Base-by-base conservation (phyloP, 257 asterid species). In the Nemophila menziesii region DNA sequence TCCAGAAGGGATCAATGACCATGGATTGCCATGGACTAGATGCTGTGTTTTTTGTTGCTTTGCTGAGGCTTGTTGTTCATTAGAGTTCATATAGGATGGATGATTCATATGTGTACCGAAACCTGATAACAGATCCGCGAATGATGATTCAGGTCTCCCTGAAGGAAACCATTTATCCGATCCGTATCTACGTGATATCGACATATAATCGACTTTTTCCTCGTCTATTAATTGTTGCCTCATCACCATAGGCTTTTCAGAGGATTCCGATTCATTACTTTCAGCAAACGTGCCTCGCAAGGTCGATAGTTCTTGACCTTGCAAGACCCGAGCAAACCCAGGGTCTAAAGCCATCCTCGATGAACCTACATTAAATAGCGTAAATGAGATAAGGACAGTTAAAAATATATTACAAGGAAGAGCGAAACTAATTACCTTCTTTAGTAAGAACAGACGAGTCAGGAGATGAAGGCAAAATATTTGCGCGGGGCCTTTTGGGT, bases 281-380 rank as follows among this genome's bases (percentile, higher is more conserved):
- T 84, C 95, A 0, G 69, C 68, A 63, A 75, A 57, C 39, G 77
- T 43, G 36, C 82, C 79, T 72, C 92, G 68, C 77, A 80, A 71
- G 82, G 92, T 72, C 72, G 73, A 64, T 26, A 58, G 52, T 71
- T 89, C 97, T 80, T 84, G 95, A 76, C 92, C 90, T 75, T 78
- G 97, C 74, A 89, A 76, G 82, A 79, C 90, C 93, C 93, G 74
- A 50, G 80, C 57, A 62, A 72, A 62, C 61, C 83, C 93, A 72
- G 84, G 94, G 80, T 81, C 96, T 52, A 57, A 70, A 16, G 66
- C 49, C 58, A 71, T 56, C 69, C 74, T 90, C 44, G 79, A 65
- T 17, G 84, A 62, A 54, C 92, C 98, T 89, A 57, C 46, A 58
- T 29, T 20, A 36, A 43, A 51, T 24, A 21, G 48, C 33, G 39